Base-by-base conservation (phyloP, 345 rosid species). In the Citrus reticulata region DNA sequence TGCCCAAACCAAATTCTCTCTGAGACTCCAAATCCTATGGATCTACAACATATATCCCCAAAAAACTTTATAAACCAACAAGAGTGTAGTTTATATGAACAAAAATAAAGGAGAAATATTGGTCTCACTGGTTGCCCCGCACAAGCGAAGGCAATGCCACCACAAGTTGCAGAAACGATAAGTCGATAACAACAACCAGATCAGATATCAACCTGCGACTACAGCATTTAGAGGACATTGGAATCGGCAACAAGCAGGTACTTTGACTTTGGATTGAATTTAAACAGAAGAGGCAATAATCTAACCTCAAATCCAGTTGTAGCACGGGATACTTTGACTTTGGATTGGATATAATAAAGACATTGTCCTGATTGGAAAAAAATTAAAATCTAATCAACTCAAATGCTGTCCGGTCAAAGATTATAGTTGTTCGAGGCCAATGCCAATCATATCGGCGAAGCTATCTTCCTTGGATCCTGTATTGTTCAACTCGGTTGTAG, bases 101-200 rank as follows among this genome's bases (percentile, higher is more conserved):
- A 71, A 61, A 74, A 73, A 70, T 37, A 78, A 67, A 87, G 62
- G 58, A 80, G 70, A 32, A 63, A 35, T 74, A 68, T 34, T 54
- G 64, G 68, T 57, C 95, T 82, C 71, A 95, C 99, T 89, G 97
- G 97, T 85, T 93, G 99, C 80, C 99, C 97, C 86, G 97, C 97
- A 85, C 96, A 95, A 73, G 98, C 98, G 89, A 95, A 95, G 60
- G 97, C 99, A 78, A 95, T 92, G 77, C 99, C 99, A 85, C 98
- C 99, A 84, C 97, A 95, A 84, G 98, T 91, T 77, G 98, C 97
- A 82, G 98, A 95, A 80, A 95, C 97, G 82, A 93, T 29, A 29
- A 29, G 29, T 29, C 29, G 29, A 29, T 95, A 90, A 92, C 95
- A 77, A 95, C 94, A 11, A 93, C 99, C 85, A 92, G 85, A 89